Evolutionary conservation across 2,329 filamentous ascomycete species (phyloP).

Genomic region (Colletotrichum sp.): DNA sequence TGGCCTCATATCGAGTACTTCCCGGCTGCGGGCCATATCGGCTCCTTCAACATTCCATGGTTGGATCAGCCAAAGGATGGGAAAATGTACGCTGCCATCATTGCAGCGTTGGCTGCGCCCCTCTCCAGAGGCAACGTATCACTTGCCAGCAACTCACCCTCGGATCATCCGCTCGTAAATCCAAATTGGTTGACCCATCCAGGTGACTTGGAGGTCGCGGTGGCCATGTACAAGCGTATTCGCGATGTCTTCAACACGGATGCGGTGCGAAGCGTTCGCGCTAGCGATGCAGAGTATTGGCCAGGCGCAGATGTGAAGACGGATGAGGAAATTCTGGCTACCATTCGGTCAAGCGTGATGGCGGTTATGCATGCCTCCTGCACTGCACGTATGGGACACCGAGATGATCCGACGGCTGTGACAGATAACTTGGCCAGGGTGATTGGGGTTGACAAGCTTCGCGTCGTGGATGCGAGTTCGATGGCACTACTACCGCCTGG

Average conservation of each 20-base stretch:
- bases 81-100: conserved; percentile 2
- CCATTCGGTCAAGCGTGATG: conserved; percentile 1
- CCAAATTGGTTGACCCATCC: conserved; percentile 48
- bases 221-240: conserved; percentile 45
- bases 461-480: not conserved
- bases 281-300: conserved; percentile 35
- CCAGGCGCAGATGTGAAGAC: conserved; percentile 40
- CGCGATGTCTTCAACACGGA: conserved; percentile 38
- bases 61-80: conserved; percentile 5
- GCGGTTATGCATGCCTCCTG: conserved; percentile 4
- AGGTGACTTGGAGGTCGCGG: conserved; percentile 46
- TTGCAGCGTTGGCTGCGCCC: conserved; percentile 39
- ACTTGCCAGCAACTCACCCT: not conserved
- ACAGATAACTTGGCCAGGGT: not conserved
- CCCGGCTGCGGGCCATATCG: conserved; percentile 5
- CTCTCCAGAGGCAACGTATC: conserved; percentile 42
- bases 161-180: conserved; percentile 42
- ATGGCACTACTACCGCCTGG: conserved; percentile 19
- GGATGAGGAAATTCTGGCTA: conserved; percentile 43
- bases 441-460: not conserved
- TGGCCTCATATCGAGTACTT: conserved; percentile 39
- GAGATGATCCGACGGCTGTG: not conserved
- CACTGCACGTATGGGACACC: not conserved
- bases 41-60: not conserved
- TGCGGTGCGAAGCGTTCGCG: conserved; percentile 30